phyloP scores from a whole-genome alignment of 257 asterid species.

The Solanum habrochaites region DNA sequence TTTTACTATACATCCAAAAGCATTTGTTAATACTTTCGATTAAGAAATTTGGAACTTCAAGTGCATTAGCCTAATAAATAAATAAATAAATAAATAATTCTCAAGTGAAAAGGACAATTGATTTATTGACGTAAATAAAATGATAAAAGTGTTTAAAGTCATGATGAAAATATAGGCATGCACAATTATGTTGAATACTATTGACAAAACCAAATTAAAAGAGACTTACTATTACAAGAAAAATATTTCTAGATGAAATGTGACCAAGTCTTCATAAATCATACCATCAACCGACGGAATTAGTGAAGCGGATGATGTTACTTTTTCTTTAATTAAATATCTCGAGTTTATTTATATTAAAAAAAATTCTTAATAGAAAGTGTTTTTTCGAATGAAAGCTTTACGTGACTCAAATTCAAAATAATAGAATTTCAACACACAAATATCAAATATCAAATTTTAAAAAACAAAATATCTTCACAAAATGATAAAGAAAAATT shows the following conservation, averaged over 20 bases:
- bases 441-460: fast-evolving
- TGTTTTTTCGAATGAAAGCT: fast-evolving
- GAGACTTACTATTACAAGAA: background rate
- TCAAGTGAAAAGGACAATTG: background rate
- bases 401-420: fast-evolving
- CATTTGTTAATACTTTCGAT: background rate
- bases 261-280: background rate
- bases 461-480: background rate
- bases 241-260: background rate
- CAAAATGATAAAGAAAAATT: background rate
- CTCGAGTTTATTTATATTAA: too few species aligned
- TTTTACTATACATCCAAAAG: background rate
- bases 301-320: background rate
- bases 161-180: background rate
- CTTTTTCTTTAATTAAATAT: too few species aligned
- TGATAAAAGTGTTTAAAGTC: background rate
- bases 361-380: fast-evolving
- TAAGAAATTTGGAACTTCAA: background rate
- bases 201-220: background rate
- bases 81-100: background rate
- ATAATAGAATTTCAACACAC: fast-evolving
- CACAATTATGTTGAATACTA: background rate
- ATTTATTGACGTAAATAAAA: background rate
- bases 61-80: background rate
- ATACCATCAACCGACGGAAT: too few species aligned